Evolutionary conservation across 177 flowering plant species (phyloP).

Genomic region (Vitis hybrid): DNA sequence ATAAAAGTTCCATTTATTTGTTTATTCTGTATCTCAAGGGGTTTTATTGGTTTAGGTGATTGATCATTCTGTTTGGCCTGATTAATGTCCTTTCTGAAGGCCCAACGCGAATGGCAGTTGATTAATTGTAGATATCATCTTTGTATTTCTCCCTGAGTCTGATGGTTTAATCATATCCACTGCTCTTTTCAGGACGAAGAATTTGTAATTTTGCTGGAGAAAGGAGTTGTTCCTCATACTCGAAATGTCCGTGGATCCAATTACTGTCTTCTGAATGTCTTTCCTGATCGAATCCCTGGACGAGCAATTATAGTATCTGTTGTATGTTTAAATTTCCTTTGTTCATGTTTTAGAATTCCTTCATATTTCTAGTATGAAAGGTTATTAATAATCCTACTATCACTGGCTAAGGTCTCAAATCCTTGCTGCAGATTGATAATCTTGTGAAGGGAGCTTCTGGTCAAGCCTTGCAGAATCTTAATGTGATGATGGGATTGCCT

Average conservation of each 20-base stretch:
- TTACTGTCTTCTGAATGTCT: constrained; percentile 83
- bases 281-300: constrained; percentile 88
- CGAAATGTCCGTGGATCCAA: constrained; percentile 85
- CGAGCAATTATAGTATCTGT: constrained; percentile 90
- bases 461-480: constrained; percentile 97
- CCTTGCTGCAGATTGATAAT: constrained; percentile 86
- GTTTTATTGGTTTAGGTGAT: too few species aligned
- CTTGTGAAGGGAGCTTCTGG: constrained; percentile 99
- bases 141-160: too few species aligned
- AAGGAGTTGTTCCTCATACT: constrained; percentile 79
- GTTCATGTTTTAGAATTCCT: neutral
- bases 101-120: too few species aligned
- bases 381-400: neutral
- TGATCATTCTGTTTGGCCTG: too few species aligned
- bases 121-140: too few species aligned
- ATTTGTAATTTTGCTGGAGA: constrained; percentile 65
- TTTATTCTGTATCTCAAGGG: too few species aligned
- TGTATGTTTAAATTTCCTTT: constrained; percentile 41
- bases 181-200: constrained; percentile 63
- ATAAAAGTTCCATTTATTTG: too few species aligned
- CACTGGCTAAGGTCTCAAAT: neutral
- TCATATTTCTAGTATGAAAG: neutral
- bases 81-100: too few species aligned
- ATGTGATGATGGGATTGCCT: constrained; percentile 88
- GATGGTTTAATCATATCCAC: neutral